phyloP scores from a whole-genome alignment of 108 stramenopile genomes.

The Nitzschia inconspicua region DNA sequence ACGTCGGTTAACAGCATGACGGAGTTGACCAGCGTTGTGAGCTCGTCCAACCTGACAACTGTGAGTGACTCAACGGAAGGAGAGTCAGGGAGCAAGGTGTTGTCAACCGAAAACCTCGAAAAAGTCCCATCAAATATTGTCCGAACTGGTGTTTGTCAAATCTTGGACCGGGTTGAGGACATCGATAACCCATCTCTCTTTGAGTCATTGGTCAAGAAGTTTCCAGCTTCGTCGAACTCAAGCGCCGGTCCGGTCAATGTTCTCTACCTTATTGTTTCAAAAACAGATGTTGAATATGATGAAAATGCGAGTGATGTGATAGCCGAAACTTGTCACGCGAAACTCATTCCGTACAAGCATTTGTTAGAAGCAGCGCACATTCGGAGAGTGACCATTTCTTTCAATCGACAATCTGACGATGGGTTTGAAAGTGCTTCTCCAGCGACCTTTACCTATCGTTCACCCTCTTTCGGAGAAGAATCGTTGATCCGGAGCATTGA shows the following conservation, averaged over 20 bases:
- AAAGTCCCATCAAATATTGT: slow-evolving; percentile 53
- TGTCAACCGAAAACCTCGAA: slow-evolving; percentile 42
- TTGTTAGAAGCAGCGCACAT: slow-evolving; percentile 66
- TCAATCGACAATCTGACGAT: slow-evolving; percentile 37
- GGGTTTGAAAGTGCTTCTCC: slow-evolving; percentile 56
- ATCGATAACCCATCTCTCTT: slow-evolving; percentile 36
- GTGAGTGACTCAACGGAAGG: slow-evolving; percentile 53
- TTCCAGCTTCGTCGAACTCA: slow-evolving; percentile 48
- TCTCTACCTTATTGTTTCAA: slow-evolving; percentile 78
- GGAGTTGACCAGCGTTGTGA: slow-evolving; percentile 71
- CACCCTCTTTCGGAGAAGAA: slow-evolving; percentile 86
- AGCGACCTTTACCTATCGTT: slow-evolving; percentile 92
- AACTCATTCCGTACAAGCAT: slow-evolving; percentile 37
- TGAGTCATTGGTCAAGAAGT: slow-evolving; percentile 42
- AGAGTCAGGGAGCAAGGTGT: slow-evolving; percentile 47
- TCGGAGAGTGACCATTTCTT: slow-evolving; percentile 77
- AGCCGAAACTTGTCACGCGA: slow-evolving; percentile 43
- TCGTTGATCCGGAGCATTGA: slow-evolving; percentile 90
- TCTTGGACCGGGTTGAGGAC: slow-evolving; percentile 51
- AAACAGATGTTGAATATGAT: slow-evolving; percentile 33
- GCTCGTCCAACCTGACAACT: slow-evolving; percentile 54
- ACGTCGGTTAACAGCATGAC: slow-evolving; percentile 83
- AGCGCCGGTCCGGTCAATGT: slow-evolving; percentile 76
- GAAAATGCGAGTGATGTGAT: slow-evolving; percentile 44
- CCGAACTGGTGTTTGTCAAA: slow-evolving; percentile 59